Conservation (phyloP, 2,329 filamentous ascomycete species). For the Pezicula rhizophila region DNA sequence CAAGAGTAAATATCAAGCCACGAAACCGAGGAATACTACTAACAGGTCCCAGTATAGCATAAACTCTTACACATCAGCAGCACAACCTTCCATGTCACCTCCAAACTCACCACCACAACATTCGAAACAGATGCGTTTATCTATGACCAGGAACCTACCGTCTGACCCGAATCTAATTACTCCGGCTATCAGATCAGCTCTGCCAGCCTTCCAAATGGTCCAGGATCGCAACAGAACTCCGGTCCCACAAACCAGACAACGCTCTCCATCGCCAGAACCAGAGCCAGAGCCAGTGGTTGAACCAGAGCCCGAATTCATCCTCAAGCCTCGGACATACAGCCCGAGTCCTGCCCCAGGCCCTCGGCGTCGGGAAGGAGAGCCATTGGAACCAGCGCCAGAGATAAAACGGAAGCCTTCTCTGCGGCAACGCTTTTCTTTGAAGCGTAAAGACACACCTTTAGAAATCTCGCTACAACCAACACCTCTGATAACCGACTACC, state of each 20-base stretch:
- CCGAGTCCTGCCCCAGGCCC: constrained; percentile 17
- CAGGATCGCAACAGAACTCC: constrained; percentile 22
- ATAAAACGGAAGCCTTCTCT: constrained; percentile 17
- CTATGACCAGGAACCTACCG: constrained; percentile 23
- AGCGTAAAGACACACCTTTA: constrained; percentile 16
- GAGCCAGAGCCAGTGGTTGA: constrained; percentile 12
- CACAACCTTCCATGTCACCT: constrained; percentile 8
- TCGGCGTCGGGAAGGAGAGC: not conserved
- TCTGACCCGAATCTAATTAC: constrained; percentile 22
- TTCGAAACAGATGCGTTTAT: constrained; percentile 19
- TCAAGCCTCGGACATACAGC: constrained; percentile 26
- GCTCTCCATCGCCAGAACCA: constrained; percentile 1
- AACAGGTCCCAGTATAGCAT: constrained; percentile 15
- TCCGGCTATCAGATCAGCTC: constrained; percentile 22
- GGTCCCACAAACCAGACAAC: constrained; percentile 7
- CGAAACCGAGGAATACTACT: constrained; percentile 3
- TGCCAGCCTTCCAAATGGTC: constrained; percentile 23
- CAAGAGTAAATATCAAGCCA: constrained; percentile 50
- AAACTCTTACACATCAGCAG: constrained; percentile 3
- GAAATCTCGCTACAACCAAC: constrained; percentile 11
- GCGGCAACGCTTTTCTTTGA: constrained; percentile 23
- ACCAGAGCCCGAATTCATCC: constrained; percentile 19
- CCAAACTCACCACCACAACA: constrained; percentile 10
- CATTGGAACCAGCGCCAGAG: constrained; percentile 9
- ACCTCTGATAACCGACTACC: constrained; percentile 2